phyloP scores from a whole-genome alignment of 2,329 filamentous ascomycete species.

The Celoporthe dispersa region DNA sequence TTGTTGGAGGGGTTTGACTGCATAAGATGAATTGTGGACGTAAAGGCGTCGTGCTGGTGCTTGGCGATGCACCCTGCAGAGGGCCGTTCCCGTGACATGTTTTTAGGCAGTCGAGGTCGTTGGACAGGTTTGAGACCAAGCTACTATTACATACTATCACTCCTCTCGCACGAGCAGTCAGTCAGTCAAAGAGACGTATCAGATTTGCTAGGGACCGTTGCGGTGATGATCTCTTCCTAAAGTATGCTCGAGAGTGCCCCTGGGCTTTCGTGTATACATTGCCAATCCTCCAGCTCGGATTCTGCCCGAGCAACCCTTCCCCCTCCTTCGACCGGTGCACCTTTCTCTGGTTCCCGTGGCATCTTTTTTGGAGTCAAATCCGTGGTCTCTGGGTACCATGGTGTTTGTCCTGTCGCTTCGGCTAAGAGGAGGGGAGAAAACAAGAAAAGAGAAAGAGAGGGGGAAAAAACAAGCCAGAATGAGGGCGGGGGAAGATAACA shows the following conservation, averaged over 20 bases:
- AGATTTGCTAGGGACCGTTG: neutral
- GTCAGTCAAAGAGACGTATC: neutral
- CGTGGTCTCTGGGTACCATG: neutral
- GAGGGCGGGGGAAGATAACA: constrained; percentile 6
- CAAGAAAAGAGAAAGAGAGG: neutral
- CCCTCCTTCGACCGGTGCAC: neutral
- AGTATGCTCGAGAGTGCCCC: neutral
- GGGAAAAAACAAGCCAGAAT: neutral
- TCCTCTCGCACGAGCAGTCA: neutral
- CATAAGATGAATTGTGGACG: neutral
- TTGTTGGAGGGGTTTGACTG: neutral
- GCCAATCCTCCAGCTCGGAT: constrained; percentile 1
- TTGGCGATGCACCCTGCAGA: constrained; percentile 7
- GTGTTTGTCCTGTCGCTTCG: constrained; percentile 1
- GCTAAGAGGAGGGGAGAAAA: neutral
- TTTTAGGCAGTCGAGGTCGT: neutral
- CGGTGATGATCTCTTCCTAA: constrained; percentile 1
- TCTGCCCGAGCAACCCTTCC: neutral
- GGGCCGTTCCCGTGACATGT: constrained; percentile 4
- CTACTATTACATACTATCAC: neutral
- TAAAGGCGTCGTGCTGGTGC: neutral
- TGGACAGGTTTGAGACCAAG: neutral
- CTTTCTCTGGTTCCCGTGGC: neutral
- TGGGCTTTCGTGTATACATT: neutral
- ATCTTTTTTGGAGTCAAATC: neutral